Conservation (phyloP, 257 asterid genomes). For the Solanum chmielewskii region DNA sequence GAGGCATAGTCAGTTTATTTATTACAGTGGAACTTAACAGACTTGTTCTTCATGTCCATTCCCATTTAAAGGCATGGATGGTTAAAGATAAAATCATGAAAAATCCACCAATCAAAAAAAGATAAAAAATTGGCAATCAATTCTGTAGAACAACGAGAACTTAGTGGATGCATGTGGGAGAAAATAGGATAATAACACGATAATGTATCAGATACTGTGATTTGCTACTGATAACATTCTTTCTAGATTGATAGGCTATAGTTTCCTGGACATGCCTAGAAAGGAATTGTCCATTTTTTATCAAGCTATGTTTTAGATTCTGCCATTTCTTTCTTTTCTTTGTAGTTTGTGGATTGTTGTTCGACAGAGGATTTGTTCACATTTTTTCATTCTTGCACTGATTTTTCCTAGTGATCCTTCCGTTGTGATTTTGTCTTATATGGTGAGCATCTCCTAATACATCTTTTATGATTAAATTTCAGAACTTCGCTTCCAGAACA, state of each 20-base stretch:
- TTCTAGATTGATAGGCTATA: not conserved
- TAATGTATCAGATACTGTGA: not conserved
- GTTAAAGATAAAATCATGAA: not conserved
- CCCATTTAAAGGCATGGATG: not conserved
- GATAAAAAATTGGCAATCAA: not conserved
- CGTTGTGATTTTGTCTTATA: not conserved
- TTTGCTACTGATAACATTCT: not conserved
- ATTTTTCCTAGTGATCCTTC: not conserved
- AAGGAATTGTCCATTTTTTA: not conserved
- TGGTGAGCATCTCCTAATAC: not conserved
- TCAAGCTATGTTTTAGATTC: not conserved
- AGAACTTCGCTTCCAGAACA: constrained; percentile 84
- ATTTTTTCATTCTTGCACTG: not conserved
- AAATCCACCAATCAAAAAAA: not conserved
- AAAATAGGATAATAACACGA: not conserved
- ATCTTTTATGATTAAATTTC: constrained; percentile 16
- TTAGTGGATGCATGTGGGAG: not conserved
- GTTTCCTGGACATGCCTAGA: not conserved
- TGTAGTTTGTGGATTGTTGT: not conserved
- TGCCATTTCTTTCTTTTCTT: not conserved
- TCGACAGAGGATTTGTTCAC: not conserved
- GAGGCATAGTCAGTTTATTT: not conserved
- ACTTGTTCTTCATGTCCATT: not conserved
- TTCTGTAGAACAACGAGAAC: not conserved
- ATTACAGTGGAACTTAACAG: not conserved